Evolutionary conservation across 495 filamentous ascomycete genomes (phyloP), one percentile per base, ranked within the genome.

Genomic region (Massariosphaeria phaeospora): DNA sequence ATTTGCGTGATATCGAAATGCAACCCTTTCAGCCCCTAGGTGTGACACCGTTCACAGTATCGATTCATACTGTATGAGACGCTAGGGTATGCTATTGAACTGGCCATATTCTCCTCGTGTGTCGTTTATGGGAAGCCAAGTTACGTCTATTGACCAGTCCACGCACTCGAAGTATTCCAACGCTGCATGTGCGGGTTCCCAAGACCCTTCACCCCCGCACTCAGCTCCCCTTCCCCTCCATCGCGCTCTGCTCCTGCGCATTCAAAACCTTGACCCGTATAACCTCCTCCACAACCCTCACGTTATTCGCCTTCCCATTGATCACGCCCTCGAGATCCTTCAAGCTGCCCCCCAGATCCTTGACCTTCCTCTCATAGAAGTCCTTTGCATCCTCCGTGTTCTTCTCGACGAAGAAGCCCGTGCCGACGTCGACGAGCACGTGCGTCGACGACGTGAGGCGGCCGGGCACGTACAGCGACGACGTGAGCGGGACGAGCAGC

Each of bases 331-430:
- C 94, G 45, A 98, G 71, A 52, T 90, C 90, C 57, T 81, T 82
- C 59, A 98, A 74, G 67, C 89, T 96, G 52, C 70, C 70, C 20
- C 79, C 82, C 41, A 98, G 62, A 34, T 87, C 85, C 62, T 88
- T 85, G 6, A 96, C 79, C 71, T 97, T 98, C 20, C 71, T 74
- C 15, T 84, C 77, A 66, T 98, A 98, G 63, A 97, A 98, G 41
- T 83, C 80, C 27, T 76, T 76, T 0, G 93, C 94, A 55, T 87
- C 87, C 40, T 79, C 79, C 3, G 83, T 76, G 13, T 79, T 84
- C 84, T 98, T 98, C 73, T 97, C 93, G 50, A 97, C 86, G 68
- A 88, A 96, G 68, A 93, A 98, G 2, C 93, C 93, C 0, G 93
- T 98, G 13, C 93, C 93, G 15, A 98, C 85, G 74, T 98, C 93